Base-by-base conservation (phyloP, 2,329 filamentous ascomycete genomes). In the Bertia moriformis region DNA sequence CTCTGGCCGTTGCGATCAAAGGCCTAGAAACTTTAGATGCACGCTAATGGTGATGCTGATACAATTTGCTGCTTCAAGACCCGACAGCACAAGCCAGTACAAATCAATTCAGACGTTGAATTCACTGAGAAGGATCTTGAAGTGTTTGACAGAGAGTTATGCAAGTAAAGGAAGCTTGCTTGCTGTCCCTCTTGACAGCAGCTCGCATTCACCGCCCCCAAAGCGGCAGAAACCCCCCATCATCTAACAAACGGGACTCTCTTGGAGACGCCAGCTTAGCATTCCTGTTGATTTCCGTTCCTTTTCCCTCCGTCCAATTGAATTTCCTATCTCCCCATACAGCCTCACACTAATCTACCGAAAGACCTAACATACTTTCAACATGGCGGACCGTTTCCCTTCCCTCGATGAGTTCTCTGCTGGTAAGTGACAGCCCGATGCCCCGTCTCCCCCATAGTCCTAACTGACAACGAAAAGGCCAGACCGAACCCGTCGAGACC, bases 321-420 rank as follows among this genome's bases (percentile, higher is more conserved):
- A 10, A 29, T 29, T 29, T 29, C 24, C 24, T n/a, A 10, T n/a
- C 10, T 29, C 24, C 24, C n/a, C n/a, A n/a, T n/a, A n/a, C n/a
- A n/a, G n/a, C n/a, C n/a, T n/a, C n/a, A 29, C 24, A 29, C n/a
- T 29, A n/a, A 29, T 29, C 24, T 29, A 29, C 24, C 10, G 24
- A 10, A 35, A 35, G 10, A 12, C 32, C 32, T 7, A 7, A 17
- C 12, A 7, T 35, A 35, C 10, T 17, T 7, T 17, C 10, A 60
- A 20, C 15, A 71, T 71, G 67, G 66, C 67, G 14, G 65, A 70
- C 49, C 60, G 65, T 20, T 71, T 71, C 49, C 67, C 67, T 40
- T 69, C 67, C 29, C 55, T 71, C 46, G 67, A 71, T 47, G 67
- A 71, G 45, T 64, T 71, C 51, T 60, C 63, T 48, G 63, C 59